Conservation (phyloP, 345 rosid species). For the Salix viminalis region DNA sequence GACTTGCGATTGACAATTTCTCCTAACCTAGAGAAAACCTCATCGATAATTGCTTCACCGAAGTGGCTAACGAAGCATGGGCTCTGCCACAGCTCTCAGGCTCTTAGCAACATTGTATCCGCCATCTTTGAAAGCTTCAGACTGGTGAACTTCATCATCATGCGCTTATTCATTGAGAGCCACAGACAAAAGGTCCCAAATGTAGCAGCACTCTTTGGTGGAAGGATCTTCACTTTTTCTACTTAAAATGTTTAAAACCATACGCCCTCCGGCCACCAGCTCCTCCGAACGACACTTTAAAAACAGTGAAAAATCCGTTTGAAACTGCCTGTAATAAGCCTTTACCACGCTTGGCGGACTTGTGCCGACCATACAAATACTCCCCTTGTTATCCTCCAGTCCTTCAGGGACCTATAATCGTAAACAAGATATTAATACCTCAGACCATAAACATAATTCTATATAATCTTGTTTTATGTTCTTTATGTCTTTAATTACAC, state of each 20-base stretch:
- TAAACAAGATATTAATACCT: conserved; percentile 14
- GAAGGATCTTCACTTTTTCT: conserved; percentile 44
- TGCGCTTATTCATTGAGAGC: conserved; percentile 46
- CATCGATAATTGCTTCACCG: conserved; percentile 28
- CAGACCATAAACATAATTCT: conserved; percentile 4
- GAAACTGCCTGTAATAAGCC: conserved; percentile 50
- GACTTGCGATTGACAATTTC: conserved; percentile 30
- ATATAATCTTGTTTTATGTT: too few species aligned
- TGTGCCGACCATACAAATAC: conserved; percentile 42
- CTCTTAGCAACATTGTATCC: conserved; percentile 36
- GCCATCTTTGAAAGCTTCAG: conserved; percentile 1
- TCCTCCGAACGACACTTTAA: conserved; percentile 45
- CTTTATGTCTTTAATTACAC: too few species aligned
- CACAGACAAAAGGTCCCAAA: conserved; percentile 49
- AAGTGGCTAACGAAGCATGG: conserved; percentile 49
- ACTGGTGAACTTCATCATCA: background rate
- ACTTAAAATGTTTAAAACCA: conserved; percentile 45
- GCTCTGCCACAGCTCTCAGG: conserved; percentile 58
- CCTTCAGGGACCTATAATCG: conserved; percentile 43
- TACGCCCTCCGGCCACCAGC: conserved; percentile 41
- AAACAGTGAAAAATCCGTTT: conserved; percentile 37
- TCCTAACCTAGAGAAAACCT: conserved; percentile 21
- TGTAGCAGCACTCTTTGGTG: conserved; percentile 41
- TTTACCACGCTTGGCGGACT: conserved; percentile 36
- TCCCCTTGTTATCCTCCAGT: conserved; percentile 41